A percentile compares a stretch with the other conserved stretches of the same genome.
Evolutionary conservation across 345 rosid species (phyloP).

Genomic region (Laguncularia racemosa): DNA sequence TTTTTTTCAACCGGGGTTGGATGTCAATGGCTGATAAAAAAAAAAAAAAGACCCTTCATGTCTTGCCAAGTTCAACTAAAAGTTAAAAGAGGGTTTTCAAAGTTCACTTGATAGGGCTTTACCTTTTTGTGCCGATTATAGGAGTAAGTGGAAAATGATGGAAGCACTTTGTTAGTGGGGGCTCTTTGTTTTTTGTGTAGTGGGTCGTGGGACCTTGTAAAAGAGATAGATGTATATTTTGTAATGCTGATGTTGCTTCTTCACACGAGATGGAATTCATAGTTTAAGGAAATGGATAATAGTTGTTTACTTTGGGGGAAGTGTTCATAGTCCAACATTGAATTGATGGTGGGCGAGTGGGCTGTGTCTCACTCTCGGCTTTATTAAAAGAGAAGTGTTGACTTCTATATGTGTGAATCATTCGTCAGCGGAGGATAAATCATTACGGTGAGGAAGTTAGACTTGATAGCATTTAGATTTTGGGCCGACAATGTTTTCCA

Average conservation of each 20-base stretch:
- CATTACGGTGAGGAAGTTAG: too few species aligned
- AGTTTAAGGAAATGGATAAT: background rate
- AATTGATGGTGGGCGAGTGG: background rate
- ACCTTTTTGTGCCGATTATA: constrained; percentile 28
- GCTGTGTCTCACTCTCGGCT: background rate
- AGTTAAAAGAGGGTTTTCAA: constrained; percentile 31
- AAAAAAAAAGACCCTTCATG: constrained; percentile 20
- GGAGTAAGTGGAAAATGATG: constrained; percentile 65
- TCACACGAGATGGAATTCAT: background rate
- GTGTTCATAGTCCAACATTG: too few species aligned
- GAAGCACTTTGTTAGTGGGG: constrained; percentile 49
- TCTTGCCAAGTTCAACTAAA: constrained; percentile 34
- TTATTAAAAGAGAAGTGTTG: background rate
- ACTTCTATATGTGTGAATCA: too few species aligned
- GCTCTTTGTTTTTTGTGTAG: constrained; percentile 24
- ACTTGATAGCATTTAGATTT: too few species aligned
- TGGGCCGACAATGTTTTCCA: too few species aligned
- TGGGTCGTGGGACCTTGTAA: constrained; percentile 65
- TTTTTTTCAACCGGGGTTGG: constrained; percentile 23
- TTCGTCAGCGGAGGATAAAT: too few species aligned
- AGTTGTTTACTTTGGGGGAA: background rate
- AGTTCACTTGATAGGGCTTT: constrained; percentile 41
- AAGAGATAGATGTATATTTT: constrained; percentile 10
- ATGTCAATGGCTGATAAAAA: constrained; percentile 38
- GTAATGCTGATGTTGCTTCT: constrained; percentile 2